Percentiles rank a stretch among this genome's conserved stretches.
These are phyloP conservation scores for Raddia distichophylla DNA, from an alignment of 176 grass and related monocot species.

Conservation along the genomic window DNA sequence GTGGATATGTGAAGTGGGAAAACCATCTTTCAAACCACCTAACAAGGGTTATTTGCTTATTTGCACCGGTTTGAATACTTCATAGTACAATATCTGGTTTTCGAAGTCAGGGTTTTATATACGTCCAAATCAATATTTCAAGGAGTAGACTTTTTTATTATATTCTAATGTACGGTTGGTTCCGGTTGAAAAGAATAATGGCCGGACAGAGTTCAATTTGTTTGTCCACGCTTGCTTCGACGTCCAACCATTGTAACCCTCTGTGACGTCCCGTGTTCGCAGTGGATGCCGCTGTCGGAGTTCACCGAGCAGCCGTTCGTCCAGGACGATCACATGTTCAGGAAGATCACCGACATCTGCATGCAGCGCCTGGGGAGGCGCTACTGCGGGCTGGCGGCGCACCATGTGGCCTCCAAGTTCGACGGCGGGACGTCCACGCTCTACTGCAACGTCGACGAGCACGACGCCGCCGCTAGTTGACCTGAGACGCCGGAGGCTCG, in stretches of 20 bases:
- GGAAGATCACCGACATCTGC: slow-evolving; percentile 68
- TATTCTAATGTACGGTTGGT: no score
- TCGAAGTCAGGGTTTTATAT: no score
- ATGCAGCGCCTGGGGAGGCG: slow-evolving; percentile 46
- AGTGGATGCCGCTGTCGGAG: slow-evolving; percentile 75
- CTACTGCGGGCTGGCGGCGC: slow-evolving; percentile 70
- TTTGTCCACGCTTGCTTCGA: not conserved
- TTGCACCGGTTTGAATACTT: no score
- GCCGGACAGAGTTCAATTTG: not conserved
- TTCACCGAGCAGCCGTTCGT: slow-evolving; percentile 61
- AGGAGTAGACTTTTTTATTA: no score
- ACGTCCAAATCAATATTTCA: no score
- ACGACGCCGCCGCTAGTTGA: slow-evolving; percentile 36
- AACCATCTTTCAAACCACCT: no score
- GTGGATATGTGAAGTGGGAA: no score
- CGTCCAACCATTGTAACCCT: not conserved
- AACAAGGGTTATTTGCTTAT: no score
- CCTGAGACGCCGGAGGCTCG: not conserved
- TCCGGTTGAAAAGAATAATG: no score
- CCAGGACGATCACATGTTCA: slow-evolving; percentile 71
- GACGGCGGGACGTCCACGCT: slow-evolving; percentile 65
- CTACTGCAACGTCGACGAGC: slow-evolving; percentile 57
- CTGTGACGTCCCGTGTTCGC: not conserved
- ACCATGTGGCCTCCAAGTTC: slow-evolving; percentile 64
- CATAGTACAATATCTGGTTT: no score